Evolutionary conservation across 2,329 filamentous ascomycete species (phyloP), one percentile per base, ranked within the genome.

Genomic region (Colletotrichum sp.): DNA sequence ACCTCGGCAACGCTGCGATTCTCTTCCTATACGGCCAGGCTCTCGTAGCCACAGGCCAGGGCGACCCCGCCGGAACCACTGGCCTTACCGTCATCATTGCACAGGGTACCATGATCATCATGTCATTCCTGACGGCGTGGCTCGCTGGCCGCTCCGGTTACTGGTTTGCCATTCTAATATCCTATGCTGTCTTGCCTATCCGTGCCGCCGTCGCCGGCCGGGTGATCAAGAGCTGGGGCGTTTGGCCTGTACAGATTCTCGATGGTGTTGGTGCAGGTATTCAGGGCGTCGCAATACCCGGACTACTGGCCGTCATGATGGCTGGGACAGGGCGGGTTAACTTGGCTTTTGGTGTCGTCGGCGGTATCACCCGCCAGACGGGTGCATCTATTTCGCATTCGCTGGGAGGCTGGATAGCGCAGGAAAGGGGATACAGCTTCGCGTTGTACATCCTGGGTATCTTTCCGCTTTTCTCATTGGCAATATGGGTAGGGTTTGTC

Each of bases 1-100:
- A 75, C 18, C 73, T 75, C 39, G 73, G 73, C 26, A 75, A 75
- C 21, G 73, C 73, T 18, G 61, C 73, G 2, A 67, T 75, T n/a
- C 72, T 75, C 30, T 67, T 30, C 7, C 34, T 75, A 4, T 75
- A 75, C 63, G 69, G 73, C 6, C 73, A 75, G 15, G 73, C 63
- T 21, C 70, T 72, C 16, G 73, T 75, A 16, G 73, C 73, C 6
- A 59, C 63, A 5, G 73, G 73, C 24, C 24, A 75, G 30, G 73
- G 73, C 15, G 63, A 75, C 3, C 69, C 73, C 4, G 73, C 73
- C 24, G 57, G 69, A n/a, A 75, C 73, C 4, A 75, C 73, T 10
- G 73, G 73, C 3, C 32, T 75, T 4, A 75, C 73, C 8, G 73
- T 75, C 13, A 75, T 75, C 63, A 75, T 72, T 13, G 55, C 69